Evolutionary conservation across 768 basidiomycete species (phyloP).

Genomic region (Amylocystis lapponica): DNA sequence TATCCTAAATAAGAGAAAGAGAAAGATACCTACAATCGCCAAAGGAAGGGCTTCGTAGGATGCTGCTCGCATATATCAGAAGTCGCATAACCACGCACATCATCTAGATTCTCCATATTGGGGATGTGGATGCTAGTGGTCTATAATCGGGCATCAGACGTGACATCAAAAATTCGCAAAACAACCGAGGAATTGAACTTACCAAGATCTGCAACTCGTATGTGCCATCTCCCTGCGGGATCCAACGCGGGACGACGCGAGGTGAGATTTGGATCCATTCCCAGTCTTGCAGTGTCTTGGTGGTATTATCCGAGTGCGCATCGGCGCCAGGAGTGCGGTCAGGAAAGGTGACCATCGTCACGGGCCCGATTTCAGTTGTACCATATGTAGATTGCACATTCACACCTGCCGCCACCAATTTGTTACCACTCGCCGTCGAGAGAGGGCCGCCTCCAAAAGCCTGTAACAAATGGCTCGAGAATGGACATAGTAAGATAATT

Average conservation of each 20-base stretch:
- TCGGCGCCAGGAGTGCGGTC: not conserved
- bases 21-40: slow-evolving; percentile 22
- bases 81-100: slow-evolving; percentile 13
- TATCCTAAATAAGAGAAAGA: slow-evolving; percentile 1
- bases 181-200: too few relatives aligned
- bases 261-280: slow-evolving; percentile 3
- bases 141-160: too few relatives aligned
- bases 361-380: slow-evolving; percentile 9
- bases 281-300: slow-evolving; percentile 5
- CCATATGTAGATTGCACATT: slow-evolving; percentile 11
- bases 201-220: slow-evolving; percentile 12
- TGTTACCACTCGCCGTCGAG: slow-evolving; percentile 11
- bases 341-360: not conserved
- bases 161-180: too few relatives aligned
- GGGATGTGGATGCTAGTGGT: not conserved
- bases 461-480: slow-evolving; percentile 2
- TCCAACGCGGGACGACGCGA: not conserved
- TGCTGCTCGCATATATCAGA: slow-evolving; percentile 14
- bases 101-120: slow-evolving; percentile 1
- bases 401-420: slow-evolving; percentile 11
- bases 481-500: not conserved
- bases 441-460: slow-evolving; percentile 14
- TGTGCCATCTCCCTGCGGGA: slow-evolving; percentile 8
- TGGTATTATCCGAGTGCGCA: not conserved
- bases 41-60: slow-evolving; percentile 12